Conservation (phyloP, 1,139 yeast genomes). For the Nadsonia commutata region DNA sequence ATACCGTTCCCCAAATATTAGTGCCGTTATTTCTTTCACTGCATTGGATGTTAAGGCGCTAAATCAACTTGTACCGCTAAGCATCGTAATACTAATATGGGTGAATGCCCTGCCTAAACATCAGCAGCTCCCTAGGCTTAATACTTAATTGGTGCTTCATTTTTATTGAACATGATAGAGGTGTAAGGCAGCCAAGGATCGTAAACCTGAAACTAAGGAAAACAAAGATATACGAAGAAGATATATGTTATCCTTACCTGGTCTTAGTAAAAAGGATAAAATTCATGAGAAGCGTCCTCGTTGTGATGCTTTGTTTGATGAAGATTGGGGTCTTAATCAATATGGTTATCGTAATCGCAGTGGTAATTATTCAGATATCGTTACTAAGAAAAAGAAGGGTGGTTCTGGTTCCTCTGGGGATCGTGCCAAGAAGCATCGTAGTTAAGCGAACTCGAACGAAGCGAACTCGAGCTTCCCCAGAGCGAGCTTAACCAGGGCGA, state of each 20-base stretch:
- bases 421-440: constrained; percentile 14
- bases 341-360: neutral
- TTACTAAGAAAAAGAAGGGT: constrained; percentile 11
- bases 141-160: constrained; percentile 85
- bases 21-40: constrained; percentile 25
- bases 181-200: constrained; percentile 64
- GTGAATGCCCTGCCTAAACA: constrained; percentile 61
- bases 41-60: constrained; percentile 22
- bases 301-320: constrained; percentile 76
- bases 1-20: constrained; percentile 84
- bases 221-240: constrained; percentile 81
- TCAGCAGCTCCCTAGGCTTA: constrained; percentile 80
- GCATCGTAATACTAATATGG: constrained; percentile 81
- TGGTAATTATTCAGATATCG: constrained; percentile 9
- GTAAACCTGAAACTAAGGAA: constrained; percentile 62
- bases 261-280: constrained; percentile 56
- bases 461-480: too few species aligned
- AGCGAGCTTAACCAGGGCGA: too few species aligned
- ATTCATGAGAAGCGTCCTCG: constrained; percentile 35
- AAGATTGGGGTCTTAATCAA: constrained; percentile 70
- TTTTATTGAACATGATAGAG: constrained; percentile 76
- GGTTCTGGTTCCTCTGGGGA: constrained; percentile 17
- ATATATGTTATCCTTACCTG: constrained; percentile 75
- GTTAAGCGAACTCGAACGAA: neutral
- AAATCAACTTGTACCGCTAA: constrained; percentile 18